Evolutionary conservation across 2,329 filamentous ascomycete genomes (phyloP).

Genomic region (Penicillium decumbens): DNA sequence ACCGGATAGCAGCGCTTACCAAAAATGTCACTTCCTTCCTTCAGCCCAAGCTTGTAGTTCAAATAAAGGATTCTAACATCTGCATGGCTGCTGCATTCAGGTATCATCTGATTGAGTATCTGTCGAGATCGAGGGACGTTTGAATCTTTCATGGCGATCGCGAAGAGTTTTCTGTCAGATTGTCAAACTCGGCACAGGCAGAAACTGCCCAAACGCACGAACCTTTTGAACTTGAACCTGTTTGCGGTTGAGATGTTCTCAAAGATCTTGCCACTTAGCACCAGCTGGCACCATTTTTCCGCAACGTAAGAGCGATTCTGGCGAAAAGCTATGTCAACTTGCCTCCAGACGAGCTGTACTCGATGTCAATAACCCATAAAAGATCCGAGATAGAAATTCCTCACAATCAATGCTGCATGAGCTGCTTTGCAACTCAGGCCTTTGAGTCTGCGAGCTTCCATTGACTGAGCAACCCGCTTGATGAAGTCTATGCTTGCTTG

Average conservation of each 20-base stretch:
- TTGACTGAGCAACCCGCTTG: conserved; percentile 10
- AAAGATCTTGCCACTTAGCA: conserved; percentile 61
- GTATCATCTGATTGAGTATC: too few relatives aligned
- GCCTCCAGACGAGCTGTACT: conserved; percentile 72
- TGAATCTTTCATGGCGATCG: too few relatives aligned
- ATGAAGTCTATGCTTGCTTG: conserved; percentile 36
- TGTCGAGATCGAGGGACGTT: too few relatives aligned
- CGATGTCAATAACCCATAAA: background rate
- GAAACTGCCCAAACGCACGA: too few relatives aligned
- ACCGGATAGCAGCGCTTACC: too few relatives aligned
- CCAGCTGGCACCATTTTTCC: conserved; percentile 67
- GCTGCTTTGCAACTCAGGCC: conserved; percentile 58
- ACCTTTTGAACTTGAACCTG: conserved; percentile 50
- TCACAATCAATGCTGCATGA: conserved; percentile 44
- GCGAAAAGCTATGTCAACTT: conserved; percentile 57
- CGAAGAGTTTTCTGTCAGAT: too few relatives aligned
- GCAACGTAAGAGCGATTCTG: conserved; percentile 48
- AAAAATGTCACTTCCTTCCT: too few relatives aligned
- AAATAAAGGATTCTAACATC: too few relatives aligned
- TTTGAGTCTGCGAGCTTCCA: conserved; percentile 46
- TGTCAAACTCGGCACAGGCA: too few relatives aligned
- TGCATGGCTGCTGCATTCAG: too few relatives aligned
- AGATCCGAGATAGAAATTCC: background rate
- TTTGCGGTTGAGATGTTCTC: conserved; percentile 61
- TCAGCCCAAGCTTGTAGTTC: too few relatives aligned